A percentile compares a stretch with the other conserved stretches of the same genome.
phyloP scores from a whole-genome alignment of 2,329 filamentous ascomycete species.

The Elsinoe fawcettii region DNA sequence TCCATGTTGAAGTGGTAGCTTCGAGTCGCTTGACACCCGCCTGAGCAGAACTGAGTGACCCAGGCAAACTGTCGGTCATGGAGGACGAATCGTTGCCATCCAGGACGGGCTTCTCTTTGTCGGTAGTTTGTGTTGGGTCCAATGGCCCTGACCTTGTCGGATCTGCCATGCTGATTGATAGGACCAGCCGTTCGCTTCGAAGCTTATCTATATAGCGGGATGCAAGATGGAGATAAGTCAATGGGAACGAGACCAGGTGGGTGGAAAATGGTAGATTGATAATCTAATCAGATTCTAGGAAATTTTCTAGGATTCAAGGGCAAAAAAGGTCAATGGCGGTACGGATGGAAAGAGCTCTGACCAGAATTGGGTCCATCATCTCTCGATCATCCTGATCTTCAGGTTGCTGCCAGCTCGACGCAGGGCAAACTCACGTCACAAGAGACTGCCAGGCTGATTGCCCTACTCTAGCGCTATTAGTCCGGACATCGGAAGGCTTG shows the following conservation, averaged over 20 bases:
- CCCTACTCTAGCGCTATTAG: neutral
- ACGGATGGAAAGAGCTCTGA: conserved; percentile 10
- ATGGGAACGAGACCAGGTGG: neutral
- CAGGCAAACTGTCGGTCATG: neutral
- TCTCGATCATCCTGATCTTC: neutral
- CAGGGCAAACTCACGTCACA: neutral
- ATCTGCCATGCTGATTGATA: conserved; percentile 17
- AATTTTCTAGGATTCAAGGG: neutral
- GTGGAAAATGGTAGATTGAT: conserved; percentile 6
- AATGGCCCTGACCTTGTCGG: neutral
- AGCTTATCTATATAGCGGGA: neutral
- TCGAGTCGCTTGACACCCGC: conserved; percentile 43
- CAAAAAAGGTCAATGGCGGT: neutral
- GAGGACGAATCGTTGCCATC: neutral
- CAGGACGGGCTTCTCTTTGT: neutral
- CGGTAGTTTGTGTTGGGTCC: neutral
- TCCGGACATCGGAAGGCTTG: neutral
- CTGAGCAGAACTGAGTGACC: conserved; percentile 29
- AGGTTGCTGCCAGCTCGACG: neutral
- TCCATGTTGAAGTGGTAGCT: conserved; percentile 43
- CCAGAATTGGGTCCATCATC: neutral
- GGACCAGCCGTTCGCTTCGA: neutral
- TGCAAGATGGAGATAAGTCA: neutral
- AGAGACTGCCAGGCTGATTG: neutral
- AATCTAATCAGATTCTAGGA: conserved; percentile 10